These are phyloP conservation scores for Adenanthera pavonina DNA, from an alignment of 306 rosid species.

Conservation along the genomic window DNA sequence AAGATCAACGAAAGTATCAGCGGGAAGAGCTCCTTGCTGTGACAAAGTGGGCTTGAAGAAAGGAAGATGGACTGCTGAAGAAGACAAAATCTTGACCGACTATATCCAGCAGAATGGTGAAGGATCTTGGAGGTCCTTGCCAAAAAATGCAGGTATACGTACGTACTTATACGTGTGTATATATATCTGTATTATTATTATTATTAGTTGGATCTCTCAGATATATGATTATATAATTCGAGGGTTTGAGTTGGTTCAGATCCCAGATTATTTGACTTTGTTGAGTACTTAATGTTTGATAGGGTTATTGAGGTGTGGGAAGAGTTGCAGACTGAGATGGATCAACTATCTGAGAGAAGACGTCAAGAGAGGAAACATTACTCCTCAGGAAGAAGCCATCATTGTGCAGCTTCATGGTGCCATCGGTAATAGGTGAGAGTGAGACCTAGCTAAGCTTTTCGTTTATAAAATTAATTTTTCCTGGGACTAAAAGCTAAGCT, in stretches of 20 bases:
- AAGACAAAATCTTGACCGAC: constrained; percentile 67
- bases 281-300: background rate
- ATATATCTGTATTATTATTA: no score
- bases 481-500: no score
- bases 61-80: constrained; percentile 93
- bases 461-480: no score
- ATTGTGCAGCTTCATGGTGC: constrained; percentile 76
- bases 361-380: constrained; percentile 90
- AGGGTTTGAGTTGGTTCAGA: background rate
- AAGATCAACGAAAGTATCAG: background rate
- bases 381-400: constrained; percentile 75
- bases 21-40: constrained; percentile 84
- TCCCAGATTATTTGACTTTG: background rate
- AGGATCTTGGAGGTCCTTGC: constrained; percentile 85
- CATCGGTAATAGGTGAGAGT: constrained; percentile 74
- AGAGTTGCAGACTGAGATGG: constrained; percentile 95
- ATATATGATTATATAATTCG: no score
- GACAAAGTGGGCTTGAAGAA: constrained; percentile 76
- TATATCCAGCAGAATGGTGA: constrained; percentile 73
- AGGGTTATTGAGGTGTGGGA: constrained; percentile 69
- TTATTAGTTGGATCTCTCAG: no score
- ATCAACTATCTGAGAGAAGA: constrained; percentile 80
- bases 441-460: no score
- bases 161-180: no score
- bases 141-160: constrained; percentile 67